Evolutionary conservation across 371 early-diverging fungal genomes (phyloP), one percentile per base, ranked within the genome.

Genomic region (Mortierella sp.): DNA sequence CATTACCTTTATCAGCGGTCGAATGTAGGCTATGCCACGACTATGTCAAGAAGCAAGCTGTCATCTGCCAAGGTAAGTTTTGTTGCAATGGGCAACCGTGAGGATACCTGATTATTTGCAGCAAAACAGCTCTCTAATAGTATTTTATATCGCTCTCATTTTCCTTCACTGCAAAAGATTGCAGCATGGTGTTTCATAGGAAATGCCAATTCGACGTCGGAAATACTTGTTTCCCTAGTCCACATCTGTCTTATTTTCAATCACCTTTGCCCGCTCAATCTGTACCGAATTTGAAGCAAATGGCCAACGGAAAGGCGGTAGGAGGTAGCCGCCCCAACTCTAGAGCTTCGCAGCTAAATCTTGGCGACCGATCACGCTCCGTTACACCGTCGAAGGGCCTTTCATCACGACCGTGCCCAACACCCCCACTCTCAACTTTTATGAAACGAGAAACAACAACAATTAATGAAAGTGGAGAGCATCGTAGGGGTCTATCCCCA

Each of bases 161-260:
- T 58, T 24, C 36, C 32, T 41, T 32, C 40, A 40, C 16, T 53
- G 13, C 8, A 38, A 9, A 33, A 85, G 86, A 85, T 52, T 85
- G 86, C 65, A 83, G 71, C 55, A 65, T 85, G 77, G 84, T 85
- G 4, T 84, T 84, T 53, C 86, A 85, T 53, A 45, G 69, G 22
- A 78, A 76, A 53, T 85, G 86, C 47, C 80, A 74, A 47, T 70
- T 71, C 43, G 74, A 64, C 24, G 80, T 80, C 47, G 80, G 80
- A 6, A 75, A 80, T 22, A 80, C 80, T 22, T 80, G 80, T 53
- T 74, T 80, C 40, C 80, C 80, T 41, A 71, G 68, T 7, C 75
- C 75, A 22, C 72, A 70, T 45, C 69, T 74, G 21, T 74, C 71
- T 6, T 68, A 53, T 53, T 74, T 68, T 45, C 75, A 63, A 33